Percentiles rank a stretch among this genome's conserved stretches.
phyloP scores from a whole-genome alignment of 306 rosid species.

The Trifolium dubium region DNA sequence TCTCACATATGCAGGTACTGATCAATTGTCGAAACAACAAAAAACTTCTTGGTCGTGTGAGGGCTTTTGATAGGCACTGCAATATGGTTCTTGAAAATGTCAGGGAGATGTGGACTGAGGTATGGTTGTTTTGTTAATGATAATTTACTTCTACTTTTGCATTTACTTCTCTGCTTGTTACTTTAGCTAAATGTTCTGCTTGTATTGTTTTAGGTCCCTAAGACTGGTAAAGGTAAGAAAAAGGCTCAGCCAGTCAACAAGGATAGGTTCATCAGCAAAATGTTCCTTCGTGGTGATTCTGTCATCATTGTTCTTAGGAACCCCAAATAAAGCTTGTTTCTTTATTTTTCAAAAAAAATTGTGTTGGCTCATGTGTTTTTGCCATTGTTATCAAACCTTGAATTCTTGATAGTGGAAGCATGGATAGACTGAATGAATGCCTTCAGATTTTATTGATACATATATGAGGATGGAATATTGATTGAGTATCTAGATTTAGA shows the following conservation, averaged over 20 bases:
- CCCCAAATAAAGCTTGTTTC: conserved; percentile 65
- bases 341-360: neutral
- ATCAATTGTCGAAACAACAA: conserved; percentile 88
- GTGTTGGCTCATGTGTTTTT: conserved; percentile 3
- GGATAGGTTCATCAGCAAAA: conserved; percentile 90
- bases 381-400: neutral
- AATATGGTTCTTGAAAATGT: conserved; percentile 98
- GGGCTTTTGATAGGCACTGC: conserved; percentile 96
- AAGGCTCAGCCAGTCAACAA: conserved; percentile 91
- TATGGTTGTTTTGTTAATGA: conserved; percentile 27
- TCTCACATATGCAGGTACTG: conserved; percentile 58
- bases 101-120: conserved; percentile 99
- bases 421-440: neutral
- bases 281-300: conserved; percentile 90
- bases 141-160: neutral
- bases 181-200: neutral
- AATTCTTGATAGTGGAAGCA: neutral
- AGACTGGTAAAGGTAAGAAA: conserved; percentile 90
- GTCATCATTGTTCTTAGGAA: conserved; percentile 93
- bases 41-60: conserved; percentile 87
- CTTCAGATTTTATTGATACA: conserved; percentile 1
- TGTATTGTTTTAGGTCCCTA: conserved; percentile 62
- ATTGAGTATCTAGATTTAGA: conserved; percentile 6
- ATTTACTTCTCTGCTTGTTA: neutral
- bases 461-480: conserved; percentile 15